phyloP scores from a whole-genome alignment of 805 yeast species.

The Ogataea naganishii region DNA sequence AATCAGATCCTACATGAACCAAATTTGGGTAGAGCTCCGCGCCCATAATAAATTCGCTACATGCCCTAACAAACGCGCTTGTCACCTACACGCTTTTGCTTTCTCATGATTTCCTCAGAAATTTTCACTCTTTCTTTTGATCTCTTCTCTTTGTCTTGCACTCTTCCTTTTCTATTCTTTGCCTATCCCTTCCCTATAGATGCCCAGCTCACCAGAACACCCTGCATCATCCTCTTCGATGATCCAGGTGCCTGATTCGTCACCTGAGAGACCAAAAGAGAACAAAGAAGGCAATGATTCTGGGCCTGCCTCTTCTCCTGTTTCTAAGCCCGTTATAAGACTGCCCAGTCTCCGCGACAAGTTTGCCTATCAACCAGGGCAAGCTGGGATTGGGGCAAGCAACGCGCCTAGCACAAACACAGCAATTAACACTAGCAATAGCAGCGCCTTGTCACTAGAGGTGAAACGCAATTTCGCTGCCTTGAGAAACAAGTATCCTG shows the following conservation, averaged over 20 bases:
- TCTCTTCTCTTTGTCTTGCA: too few species aligned
- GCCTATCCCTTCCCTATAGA: not conserved
- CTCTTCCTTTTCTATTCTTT: too few species aligned
- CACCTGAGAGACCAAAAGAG: constrained; percentile 30
- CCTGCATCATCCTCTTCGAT: constrained; percentile 12
- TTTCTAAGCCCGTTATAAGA: constrained; percentile 11
- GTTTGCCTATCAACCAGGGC: constrained; percentile 27
- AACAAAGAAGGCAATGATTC: constrained; percentile 4
- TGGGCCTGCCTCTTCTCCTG: constrained; percentile 15
- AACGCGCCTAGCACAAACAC: not conserved
- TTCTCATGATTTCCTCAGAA: too few species aligned
- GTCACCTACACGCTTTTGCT: too few species aligned
- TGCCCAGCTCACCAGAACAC: constrained; percentile 58
- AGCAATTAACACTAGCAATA: constrained; percentile 3
- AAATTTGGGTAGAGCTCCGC: too few species aligned
- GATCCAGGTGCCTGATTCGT: constrained; percentile 44
- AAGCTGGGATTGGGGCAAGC: not conserved
- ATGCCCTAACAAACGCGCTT: too few species aligned
- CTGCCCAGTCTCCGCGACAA: constrained; percentile 29
- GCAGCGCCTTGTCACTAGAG: constrained; percentile 12
- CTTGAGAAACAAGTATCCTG: constrained; percentile 24
- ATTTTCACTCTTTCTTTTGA: too few species aligned
- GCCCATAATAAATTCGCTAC: too few species aligned
- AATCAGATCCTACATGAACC: too few species aligned
- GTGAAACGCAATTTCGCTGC: constrained; percentile 19